Base-by-base conservation (phyloP, 768 basidiomycete species). In the Russula foetens region DNA sequence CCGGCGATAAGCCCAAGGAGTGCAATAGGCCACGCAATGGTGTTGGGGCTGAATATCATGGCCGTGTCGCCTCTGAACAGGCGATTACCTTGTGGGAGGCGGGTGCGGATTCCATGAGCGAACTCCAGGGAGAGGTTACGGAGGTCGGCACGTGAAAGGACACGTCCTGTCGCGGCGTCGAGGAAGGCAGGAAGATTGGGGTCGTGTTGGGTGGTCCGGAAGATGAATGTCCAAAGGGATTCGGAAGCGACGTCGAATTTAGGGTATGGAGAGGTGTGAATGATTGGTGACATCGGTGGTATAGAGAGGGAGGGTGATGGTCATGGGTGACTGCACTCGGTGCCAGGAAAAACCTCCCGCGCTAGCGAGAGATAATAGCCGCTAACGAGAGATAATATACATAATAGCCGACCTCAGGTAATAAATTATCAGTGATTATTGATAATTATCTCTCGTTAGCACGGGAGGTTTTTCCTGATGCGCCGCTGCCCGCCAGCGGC, bases 31-130 rank as follows among this genome's bases (percentile, higher is more conserved):
- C 76, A 85, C 45, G 75, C 73, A 47, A 91, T 66, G 21, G 77
- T 83, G 72, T 93, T 92, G 9, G 80, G 84, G 1, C 85, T 84
- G 69, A 80, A 90, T 6, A 92, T 75, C 60, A 88, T 75, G 19
- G 82, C 75, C 0, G 81, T 81, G 53, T 85, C 82, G 0, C 85
- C 84, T 17, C 80, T 75, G 38, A 72, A 76, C 21, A 75, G 60
- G 15, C 66, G 60, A 2, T 73, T 71, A 8, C 64, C 64, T n/a
- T 60, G 58, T 1, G 45, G 38, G 33, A 72, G 55, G 19, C 35
- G 57, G 35, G 77, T 72, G 23, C 71, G 76, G 21, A 93, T 72
- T 0, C 86, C 88, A 60, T 77, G 73, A 0, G 75, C 87, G 8
- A 91, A 73, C 31, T 79, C 74, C 19, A 89, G 76, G 2, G 84